Evolutionary conservation across 2,329 filamentous ascomycete genomes (phyloP).

Genomic region (Ambrosiella beaveri): DNA sequence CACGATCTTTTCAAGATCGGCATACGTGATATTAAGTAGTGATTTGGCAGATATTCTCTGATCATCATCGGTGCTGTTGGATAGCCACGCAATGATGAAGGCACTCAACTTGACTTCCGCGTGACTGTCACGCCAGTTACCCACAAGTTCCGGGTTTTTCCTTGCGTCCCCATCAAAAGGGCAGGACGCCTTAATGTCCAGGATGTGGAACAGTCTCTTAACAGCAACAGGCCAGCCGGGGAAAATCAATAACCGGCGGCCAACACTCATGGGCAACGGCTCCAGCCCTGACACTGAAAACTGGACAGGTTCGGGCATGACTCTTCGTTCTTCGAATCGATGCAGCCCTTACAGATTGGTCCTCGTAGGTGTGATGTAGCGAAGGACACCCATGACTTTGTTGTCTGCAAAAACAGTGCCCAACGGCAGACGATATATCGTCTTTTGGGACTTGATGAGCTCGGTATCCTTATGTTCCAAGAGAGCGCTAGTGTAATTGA

Average conservation of each 20-base stretch:
- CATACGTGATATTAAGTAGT: background rate
- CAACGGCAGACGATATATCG: background rate
- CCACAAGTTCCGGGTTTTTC: background rate
- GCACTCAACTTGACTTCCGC: constrained; percentile 25
- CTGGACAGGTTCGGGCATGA: background rate
- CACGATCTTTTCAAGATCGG: background rate
- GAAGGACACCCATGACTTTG: background rate
- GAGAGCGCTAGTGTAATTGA: too few relatives aligned
- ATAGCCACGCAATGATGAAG: constrained; percentile 18
- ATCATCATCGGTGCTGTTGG: constrained; percentile 13
- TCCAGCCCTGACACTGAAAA: background rate
- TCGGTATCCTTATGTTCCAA: too few relatives aligned
- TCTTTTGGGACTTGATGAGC: background rate
- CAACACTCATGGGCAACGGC: background rate
- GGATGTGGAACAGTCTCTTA: background rate
- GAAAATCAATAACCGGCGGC: background rate
- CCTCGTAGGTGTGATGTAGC: background rate
- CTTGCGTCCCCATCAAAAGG: background rate
- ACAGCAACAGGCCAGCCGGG: background rate
- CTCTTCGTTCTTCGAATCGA: background rate
- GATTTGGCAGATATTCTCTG: background rate
- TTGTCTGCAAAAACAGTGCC: background rate
- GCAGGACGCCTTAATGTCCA: background rate
- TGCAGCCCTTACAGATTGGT: background rate
- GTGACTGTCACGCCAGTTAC: constrained; percentile 19